Base-by-base conservation (phyloP, 306 rosid genomes). In the Cucurbita pepo region DNA sequence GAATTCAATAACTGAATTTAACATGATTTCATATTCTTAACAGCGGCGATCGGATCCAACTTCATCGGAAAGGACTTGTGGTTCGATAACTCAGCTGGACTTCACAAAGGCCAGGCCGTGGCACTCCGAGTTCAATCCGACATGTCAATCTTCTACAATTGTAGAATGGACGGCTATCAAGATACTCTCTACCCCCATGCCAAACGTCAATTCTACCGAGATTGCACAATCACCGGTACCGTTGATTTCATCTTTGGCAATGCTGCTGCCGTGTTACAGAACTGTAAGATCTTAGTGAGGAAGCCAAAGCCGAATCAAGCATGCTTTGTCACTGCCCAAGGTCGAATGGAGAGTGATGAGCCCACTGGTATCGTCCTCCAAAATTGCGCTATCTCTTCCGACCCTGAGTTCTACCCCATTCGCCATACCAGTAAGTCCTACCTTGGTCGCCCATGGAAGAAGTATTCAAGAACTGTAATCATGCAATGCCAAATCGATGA, bases 361-460 rank as follows among this genome's bases (percentile, higher is more conserved):
- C 81, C 83, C 0, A 48, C 80, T 0, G 95, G 53, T 0, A 52
- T 88, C 2, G 69, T 88, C 48, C 81, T 92, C 82, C 91, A 86
- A 13, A 78, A 54, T 53, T 88, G 97, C 77, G 61, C 50, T 22
- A 83, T 88, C 73, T 15, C 82, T 0, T 86, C 85, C 4, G 90
- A 80, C 5, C 77, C 83, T 0, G 79, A 5, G 0, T 88, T 66
- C 63, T 1, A 72, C 0, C 25, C 65, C 0, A 25, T 76, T 6
- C 63, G 71, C 1, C 25, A 34, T 0, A 40, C 0, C 25, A 76
- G 81, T 69, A 74, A 78, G 44, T 70, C 85, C 0, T 89, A 69
- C 56, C 75, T 92, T 8, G 97, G 90, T 0, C 73, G 97, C 37
- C 97, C 97, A 7, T 86, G 92, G 92, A 85, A 63, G 75, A 1